A percentile compares a stretch with the other conserved stretches of the same genome.
These are phyloP conservation scores for Fusarium subglutinans DNA, from an alignment of 2,329 filamentous ascomycete species.

Conservation along the genomic window DNA sequence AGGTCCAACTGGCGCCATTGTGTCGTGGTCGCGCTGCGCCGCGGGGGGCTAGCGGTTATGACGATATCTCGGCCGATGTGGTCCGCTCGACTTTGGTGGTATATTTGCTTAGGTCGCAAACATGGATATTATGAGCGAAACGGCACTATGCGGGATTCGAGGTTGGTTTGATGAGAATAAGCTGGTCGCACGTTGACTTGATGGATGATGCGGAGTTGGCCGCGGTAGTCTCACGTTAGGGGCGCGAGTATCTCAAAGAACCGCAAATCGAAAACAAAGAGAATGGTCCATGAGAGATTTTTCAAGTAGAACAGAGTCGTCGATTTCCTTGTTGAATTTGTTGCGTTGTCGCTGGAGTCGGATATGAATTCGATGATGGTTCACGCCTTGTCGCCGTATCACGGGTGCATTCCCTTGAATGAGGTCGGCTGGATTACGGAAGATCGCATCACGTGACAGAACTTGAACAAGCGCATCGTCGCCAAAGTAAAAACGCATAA, in stretches of 20 bases:
- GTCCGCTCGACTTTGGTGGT: slow-evolving; percentile 25
- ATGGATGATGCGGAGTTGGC: slow-evolving; percentile 37
- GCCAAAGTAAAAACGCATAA: not conserved
- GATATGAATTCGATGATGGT: slow-evolving; percentile 36
- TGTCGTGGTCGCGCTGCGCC: slow-evolving; percentile 44
- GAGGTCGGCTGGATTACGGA: slow-evolving; percentile 36
- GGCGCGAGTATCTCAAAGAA: slow-evolving; percentile 27
- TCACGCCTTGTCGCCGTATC: slow-evolving; percentile 38
- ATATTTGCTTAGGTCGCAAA: slow-evolving; percentile 31
- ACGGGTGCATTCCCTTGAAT: slow-evolving; percentile 36
- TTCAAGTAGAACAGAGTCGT: not conserved
- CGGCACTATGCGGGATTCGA: slow-evolving; percentile 20
- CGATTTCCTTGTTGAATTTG: not conserved
- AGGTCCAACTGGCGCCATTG: slow-evolving; percentile 67
- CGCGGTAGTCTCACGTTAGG: slow-evolving; percentile 18
- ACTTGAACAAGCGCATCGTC: not conserved
- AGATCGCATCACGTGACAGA: slow-evolving; percentile 36
- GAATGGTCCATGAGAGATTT: slow-evolving; percentile 22
- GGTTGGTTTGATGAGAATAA: slow-evolving; percentile 6
- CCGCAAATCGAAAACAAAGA: slow-evolving; percentile 23
- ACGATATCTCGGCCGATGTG: slow-evolving; percentile 17
- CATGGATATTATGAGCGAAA: slow-evolving; percentile 33
- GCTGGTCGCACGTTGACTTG: slow-evolving; percentile 35
- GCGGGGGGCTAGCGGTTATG: slow-evolving; percentile 30
- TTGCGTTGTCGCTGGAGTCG: slow-evolving; percentile 13